Conservation (phyloP, 2,329 filamentous ascomycete species). For the Xylariaceae sp. region DNA sequence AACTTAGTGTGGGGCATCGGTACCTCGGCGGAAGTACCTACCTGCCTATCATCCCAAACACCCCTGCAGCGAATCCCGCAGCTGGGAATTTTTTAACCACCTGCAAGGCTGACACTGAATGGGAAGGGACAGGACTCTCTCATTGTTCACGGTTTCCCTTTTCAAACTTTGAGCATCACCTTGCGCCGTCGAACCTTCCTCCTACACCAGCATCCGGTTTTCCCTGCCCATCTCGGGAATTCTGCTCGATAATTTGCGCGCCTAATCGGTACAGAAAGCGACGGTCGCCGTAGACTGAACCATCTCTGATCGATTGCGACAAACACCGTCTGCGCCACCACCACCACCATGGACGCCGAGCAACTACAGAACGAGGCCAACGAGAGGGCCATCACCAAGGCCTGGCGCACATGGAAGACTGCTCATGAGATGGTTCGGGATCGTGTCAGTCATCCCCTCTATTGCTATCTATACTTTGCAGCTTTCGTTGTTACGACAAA, state of each 20-base stretch:
- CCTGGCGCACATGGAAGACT: constrained; percentile 93
- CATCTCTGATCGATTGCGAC: too few species aligned
- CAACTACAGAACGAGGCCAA: constrained; percentile 36
- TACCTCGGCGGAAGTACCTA: too few species aligned
- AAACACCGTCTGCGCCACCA: constrained; percentile 15
- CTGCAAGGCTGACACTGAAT: constrained; percentile 24
- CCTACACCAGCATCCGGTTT: too few species aligned
- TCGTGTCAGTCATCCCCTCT: constrained; percentile 59
- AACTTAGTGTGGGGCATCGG: too few species aligned
- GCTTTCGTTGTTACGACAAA: neutral
- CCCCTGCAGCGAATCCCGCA: constrained; percentile 17
- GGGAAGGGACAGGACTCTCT: too few species aligned
- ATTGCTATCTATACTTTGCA: constrained; percentile 5
- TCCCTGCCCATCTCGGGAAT: too few species aligned
- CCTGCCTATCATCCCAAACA: too few species aligned
- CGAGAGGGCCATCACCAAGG: constrained; percentile 56
- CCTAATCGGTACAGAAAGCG: too few species aligned
- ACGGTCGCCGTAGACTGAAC: too few species aligned
- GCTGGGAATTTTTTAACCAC: constrained; percentile 24
- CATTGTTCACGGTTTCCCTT: constrained; percentile 1
- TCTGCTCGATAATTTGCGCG: too few species aligned
- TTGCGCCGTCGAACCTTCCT: constrained; percentile 6
- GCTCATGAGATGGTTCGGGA: constrained; percentile 93
- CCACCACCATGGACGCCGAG: constrained; percentile 43
- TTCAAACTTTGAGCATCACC: neutral